Evolutionary conservation across 768 basidiomycete genomes (phyloP), one percentile per base, ranked within the genome.

Genomic region (Scleroderma bovista): DNA sequence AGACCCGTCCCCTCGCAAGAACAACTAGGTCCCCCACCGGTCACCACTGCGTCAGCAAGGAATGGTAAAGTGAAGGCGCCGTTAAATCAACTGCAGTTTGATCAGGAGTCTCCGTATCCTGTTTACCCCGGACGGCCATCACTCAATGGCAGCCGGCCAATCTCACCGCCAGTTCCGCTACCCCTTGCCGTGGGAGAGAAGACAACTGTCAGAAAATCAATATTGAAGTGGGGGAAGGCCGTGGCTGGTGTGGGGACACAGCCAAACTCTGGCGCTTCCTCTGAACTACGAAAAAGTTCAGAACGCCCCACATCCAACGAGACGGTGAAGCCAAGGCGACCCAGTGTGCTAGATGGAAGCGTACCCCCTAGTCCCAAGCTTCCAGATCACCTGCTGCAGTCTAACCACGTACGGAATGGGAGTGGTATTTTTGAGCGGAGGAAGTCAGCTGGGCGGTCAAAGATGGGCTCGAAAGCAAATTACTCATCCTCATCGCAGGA

Each of bases 41-140:
- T 74, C 42, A 68, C 71, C 7, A 41, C 48, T 31, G 11, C 44
- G 7, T n/a, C 40, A 13, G 47, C 48, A 32, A 57, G 53, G 46
- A 47, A 52, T 8, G 26, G 39, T 13, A 65, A 63, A 44, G 52
- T 60, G 29, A 64, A 60, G 51, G 54, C 65, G 2, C 58, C 64
- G 24, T 52, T 75, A 37, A 78, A 78, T 54, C 73, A 75, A 17
- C 70, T 87, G 48, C 76, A 79, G 44, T 85, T 86, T 66, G 82
- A 91, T 64, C 86, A 86, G 56, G 84, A 89, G 54, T 79, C 83
- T 1, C 81, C 79, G 20, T 86, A 86, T 65, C 81, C 86, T 16
- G 72, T 67, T 32, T 42, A 53, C 42, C 37, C 57, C 60, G 39
- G 68, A 53, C 53, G 69, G 61, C 50, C 69, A 59, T 59, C 69